phyloP scores from a whole-genome alignment of 2,329 filamentous ascomycete species.

The Monosporascus sp. region DNA sequence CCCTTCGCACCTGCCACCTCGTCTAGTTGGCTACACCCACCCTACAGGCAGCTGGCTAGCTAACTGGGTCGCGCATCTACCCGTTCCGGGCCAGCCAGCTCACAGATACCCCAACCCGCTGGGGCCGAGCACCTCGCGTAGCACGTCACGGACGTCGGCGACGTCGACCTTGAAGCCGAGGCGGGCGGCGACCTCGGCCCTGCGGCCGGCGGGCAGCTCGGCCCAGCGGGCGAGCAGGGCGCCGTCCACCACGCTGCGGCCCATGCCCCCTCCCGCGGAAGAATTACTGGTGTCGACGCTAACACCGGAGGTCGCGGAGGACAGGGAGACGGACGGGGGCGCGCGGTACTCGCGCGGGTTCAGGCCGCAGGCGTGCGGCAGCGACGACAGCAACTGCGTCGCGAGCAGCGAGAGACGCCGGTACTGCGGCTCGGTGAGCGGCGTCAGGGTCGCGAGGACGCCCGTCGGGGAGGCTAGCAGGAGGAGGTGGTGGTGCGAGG shows the following conservation, averaged over 20 bases:
- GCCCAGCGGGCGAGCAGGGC: conserved; percentile 68
- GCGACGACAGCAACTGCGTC: conserved; percentile 69
- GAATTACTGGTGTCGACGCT: conserved; percentile 36
- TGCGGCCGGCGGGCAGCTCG: conserved; percentile 66
- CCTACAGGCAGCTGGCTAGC: too few species aligned
- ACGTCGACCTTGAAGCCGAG: conserved; percentile 60
- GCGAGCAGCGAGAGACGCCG: conserved; percentile 77
- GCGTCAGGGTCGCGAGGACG: conserved; percentile 67
- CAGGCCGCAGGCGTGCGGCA: conserved; percentile 72
- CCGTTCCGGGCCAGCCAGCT: not conserved
- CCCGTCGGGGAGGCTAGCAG: conserved; percentile 73
- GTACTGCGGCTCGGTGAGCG: conserved; percentile 75
- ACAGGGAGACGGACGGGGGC: conserved; percentile 19
- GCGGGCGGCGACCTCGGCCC: conserved; percentile 67
- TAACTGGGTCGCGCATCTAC: too few species aligned
- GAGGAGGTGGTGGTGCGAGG: conserved; percentile 36
- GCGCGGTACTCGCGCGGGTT: conserved; percentile 77
- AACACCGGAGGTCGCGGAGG: not conserved
- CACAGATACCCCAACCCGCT: conserved; percentile 47
- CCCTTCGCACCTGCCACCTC: too few species aligned
- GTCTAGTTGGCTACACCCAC: too few species aligned
- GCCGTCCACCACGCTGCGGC: conserved; percentile 71
- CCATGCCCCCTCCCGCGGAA: conserved; percentile 49
- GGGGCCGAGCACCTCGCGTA: conserved; percentile 48
- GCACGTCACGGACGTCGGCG: conserved; percentile 58